Evolutionary conservation across 2,329 filamentous ascomycete species (phyloP), one percentile per base, ranked within the genome.

Genomic region (Colletotrichum coccodes): DNA sequence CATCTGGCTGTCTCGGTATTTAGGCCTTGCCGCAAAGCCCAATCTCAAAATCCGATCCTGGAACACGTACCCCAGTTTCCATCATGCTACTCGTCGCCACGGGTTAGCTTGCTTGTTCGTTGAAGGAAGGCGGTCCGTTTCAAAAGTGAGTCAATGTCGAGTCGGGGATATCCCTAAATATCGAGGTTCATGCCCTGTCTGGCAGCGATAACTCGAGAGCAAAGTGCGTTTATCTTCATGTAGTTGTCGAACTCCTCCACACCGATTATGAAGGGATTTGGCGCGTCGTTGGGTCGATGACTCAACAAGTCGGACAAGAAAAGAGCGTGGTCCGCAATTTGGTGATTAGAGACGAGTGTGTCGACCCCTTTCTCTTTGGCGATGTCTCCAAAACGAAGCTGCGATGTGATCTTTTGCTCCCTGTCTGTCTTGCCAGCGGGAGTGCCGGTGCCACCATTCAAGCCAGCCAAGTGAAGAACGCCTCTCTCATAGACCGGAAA

Each of bases 251-350:
- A 34, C 28, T 54, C 50, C 6, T 54, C 4, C 16, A 54, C 32
- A 21, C 50, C 50, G 32, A 54, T 8, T 6, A 54, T 23, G 32
- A 54, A 54, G 16, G 28, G 50, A 12, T 54, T 54, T 14, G 50
- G 30, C 12, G 28, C 32, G 11, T 23, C 50, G 12, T 6, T 16
- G 16, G 28, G 28, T 28, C 18, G 50, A 23, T 54, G 50, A 21
- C 18, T 23, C 16, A 54, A 12, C 28, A 54, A n/a, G 32, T 54
- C 50, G 50, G 42, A 16, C n/a, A 18, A 18, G 42, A 46, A 46
- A 40, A 73, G 44, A n/a, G 72, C 62, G 12, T 70, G 66, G 54
- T 75, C 73, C 38, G 74, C 73, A 3, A 68, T 73, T 50, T 72
- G 71, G 42, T 75, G 74, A 53, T 73, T 73, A 36, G 71, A 59